phyloP scores from a whole-genome alignment of 345 rosid genomes.

The Theobroma cacao region DNA sequence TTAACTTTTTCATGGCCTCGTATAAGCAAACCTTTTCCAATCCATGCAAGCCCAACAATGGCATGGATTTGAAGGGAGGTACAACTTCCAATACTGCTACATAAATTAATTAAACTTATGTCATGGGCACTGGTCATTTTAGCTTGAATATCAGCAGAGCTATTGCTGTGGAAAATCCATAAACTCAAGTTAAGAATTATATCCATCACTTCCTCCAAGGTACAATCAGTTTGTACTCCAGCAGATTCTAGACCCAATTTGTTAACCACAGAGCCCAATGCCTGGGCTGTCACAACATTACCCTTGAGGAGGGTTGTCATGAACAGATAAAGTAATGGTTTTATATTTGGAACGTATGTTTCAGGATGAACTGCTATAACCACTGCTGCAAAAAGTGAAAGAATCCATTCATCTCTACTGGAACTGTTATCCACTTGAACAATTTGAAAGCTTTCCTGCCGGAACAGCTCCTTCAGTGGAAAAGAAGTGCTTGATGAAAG shows the following conservation, averaged over 20 bases:
- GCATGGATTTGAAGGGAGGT: constrained; percentile 51
- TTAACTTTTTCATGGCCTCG: constrained; percentile 75
- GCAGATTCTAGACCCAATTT: constrained; percentile 47
- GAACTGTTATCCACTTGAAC: constrained; percentile 31
- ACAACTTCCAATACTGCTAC: constrained; percentile 34
- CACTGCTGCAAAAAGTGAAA: constrained; percentile 71
- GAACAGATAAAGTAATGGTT: constrained; percentile 41
- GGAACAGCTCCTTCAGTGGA: constrained; percentile 40
- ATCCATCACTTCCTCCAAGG: constrained; percentile 70
- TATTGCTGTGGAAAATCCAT: constrained; percentile 15
- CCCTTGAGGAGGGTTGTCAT: constrained; percentile 52
- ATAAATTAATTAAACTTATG: constrained; percentile 29
- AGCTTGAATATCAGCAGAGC: constrained; percentile 25
- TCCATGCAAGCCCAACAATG: constrained; percentile 82
- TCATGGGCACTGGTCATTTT: constrained; percentile 30
- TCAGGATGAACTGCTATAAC: constrained; percentile 64
- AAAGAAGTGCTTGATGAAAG: constrained; percentile 48
- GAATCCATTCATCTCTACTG: constrained; percentile 61
- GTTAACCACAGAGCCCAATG: constrained; percentile 83
- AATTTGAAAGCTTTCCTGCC: constrained; percentile 32
- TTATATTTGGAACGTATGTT: constrained; percentile 59
- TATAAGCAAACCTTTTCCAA: constrained; percentile 92
- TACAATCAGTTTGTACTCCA: constrained; percentile 32
- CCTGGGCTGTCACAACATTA: constrained; percentile 68
- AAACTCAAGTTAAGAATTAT: constrained; percentile 41